A percentile compares a stretch with the other conserved stretches of the same genome.
Evolutionary conservation across 805 yeast species (phyloP).

Genomic region (Blastobotrys muscicola): DNA sequence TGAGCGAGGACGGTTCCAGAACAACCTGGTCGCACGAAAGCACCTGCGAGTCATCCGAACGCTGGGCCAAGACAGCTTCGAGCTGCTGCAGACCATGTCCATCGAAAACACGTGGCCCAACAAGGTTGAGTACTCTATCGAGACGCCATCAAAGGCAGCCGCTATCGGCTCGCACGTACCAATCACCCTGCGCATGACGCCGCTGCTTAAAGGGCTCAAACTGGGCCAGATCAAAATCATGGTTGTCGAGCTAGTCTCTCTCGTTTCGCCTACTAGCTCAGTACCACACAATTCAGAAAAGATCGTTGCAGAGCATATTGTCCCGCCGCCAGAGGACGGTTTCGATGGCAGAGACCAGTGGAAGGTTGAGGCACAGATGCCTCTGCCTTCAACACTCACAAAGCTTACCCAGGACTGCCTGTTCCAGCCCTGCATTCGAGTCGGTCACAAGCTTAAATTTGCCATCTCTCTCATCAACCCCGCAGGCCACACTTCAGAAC

Average conservation of each 20-base stretch:
- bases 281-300: slow-evolving; percentile 53
- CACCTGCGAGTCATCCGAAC: slow-evolving; percentile 80
- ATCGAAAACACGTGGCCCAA: slow-evolving; percentile 94
- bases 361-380: slow-evolving; percentile 56
- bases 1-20: slow-evolving; percentile 72
- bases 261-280: slow-evolving; percentile 38
- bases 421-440: slow-evolving; percentile 57
- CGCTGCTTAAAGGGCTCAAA: slow-evolving; percentile 69
- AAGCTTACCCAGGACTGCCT: slow-evolving; percentile 84
- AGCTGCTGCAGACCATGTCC: slow-evolving; percentile 81
- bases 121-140: slow-evolving; percentile 82
- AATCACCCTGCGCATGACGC: slow-evolving; percentile 61
- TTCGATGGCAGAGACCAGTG: slow-evolving; percentile 46
- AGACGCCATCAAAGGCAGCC: slow-evolving; percentile 78
- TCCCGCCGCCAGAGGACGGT: slow-evolving; percentile 36
- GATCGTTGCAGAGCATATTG: slow-evolving; percentile 41
- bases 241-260: slow-evolving; percentile 56
- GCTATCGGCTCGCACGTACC: slow-evolving; percentile 80
- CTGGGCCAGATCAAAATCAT: slow-evolving; percentile 65
- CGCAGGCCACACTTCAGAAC: slow-evolving; percentile 87
- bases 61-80: slow-evolving; percentile 76
- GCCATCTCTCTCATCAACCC: slow-evolving; percentile 71
- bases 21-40: slow-evolving; percentile 54
- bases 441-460: slow-evolving; percentile 82
- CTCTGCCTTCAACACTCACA: slow-evolving; percentile 63